A percentile compares a stretch with the other conserved stretches of the same genome.
phyloP scores from a whole-genome alignment of 108 stramenopile species.

The Pseudonitzschia multiseries region DNA sequence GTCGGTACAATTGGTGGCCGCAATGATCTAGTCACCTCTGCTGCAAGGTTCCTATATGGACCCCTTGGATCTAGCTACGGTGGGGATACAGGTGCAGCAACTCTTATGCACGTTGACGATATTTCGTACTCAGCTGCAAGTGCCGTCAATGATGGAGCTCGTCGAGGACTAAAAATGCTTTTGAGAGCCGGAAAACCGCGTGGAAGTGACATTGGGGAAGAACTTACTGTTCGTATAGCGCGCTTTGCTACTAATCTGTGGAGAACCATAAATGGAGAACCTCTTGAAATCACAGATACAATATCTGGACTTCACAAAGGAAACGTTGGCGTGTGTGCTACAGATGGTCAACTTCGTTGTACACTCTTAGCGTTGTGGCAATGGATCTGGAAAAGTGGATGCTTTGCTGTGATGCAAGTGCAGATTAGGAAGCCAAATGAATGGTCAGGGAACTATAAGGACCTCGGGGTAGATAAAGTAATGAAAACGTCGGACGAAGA shows the following conservation, averaged over 20 bases:
- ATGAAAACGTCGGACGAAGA: conserved; percentile 77
- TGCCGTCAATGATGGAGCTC: conserved; percentile 86
- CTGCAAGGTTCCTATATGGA: conserved; percentile 68
- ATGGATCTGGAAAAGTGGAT: conserved; percentile 76
- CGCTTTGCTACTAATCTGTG: conserved; percentile 77
- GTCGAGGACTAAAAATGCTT: conserved; percentile 67
- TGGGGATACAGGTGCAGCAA: conserved; percentile 76
- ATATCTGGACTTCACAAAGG: conserved; percentile 22
- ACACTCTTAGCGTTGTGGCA: conserved; percentile 79
- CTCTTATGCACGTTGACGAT: conserved; percentile 57
- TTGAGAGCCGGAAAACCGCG: conserved; percentile 57
- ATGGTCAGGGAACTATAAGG: conserved; percentile 55
- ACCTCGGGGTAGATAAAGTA: conserved; percentile 61
- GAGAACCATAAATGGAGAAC: conserved; percentile 86
- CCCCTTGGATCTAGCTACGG: conserved; percentile 80
- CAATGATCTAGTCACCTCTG: conserved; percentile 54
- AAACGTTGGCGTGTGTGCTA: conserved; percentile 58
- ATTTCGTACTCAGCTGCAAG: conserved; percentile 70
- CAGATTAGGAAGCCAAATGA: conserved; percentile 54
- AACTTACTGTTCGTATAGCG: conserved; percentile 67
- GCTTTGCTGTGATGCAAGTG: conserved; percentile 59
- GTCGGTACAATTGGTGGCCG: conserved; percentile 70
- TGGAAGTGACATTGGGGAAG: conserved; percentile 41
- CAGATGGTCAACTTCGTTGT: conserved; percentile 70
- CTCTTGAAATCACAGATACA: conserved; percentile 3